Conservation (phyloP, 495 filamentous ascomycete genomes). For the Neurospora sp. region DNA sequence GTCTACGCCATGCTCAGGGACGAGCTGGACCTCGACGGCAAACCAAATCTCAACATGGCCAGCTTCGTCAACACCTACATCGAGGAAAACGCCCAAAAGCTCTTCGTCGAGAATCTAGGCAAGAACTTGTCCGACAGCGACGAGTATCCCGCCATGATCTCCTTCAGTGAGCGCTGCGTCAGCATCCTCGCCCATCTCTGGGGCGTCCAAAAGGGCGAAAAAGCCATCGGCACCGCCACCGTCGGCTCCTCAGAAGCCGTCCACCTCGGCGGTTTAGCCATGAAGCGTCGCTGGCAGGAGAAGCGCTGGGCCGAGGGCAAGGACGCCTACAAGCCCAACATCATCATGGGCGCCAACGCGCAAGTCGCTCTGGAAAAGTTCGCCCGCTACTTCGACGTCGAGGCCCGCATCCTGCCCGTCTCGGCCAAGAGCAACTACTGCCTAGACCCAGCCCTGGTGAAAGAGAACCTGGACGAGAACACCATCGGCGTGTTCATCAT, state of each 20-base stretch:
- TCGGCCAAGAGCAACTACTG: slow-evolving; percentile 51
- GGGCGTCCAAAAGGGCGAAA: slow-evolving; percentile 54
- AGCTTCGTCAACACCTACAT: slow-evolving; percentile 67
- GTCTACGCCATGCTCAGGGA: slow-evolving; percentile 63
- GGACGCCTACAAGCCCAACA: slow-evolving; percentile 55
- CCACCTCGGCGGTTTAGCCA: slow-evolving; percentile 64
- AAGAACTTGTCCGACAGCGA: slow-evolving; percentile 66
- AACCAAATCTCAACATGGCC: slow-evolving; percentile 62
- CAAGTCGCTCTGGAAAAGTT: slow-evolving; percentile 70
- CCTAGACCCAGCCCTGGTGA: slow-evolving; percentile 53
- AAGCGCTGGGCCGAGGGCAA: slow-evolving; percentile 49
- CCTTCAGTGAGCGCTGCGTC: slow-evolving; percentile 61
- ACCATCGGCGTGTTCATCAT: slow-evolving; percentile 73
- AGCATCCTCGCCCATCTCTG: slow-evolving; percentile 63
- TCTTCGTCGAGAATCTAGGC: slow-evolving; percentile 58
- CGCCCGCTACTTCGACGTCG: slow-evolving; percentile 69
- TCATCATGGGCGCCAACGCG: slow-evolving; percentile 70
- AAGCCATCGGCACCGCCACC: slow-evolving; percentile 61
- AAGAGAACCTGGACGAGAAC: slow-evolving; percentile 63
- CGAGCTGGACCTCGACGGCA: slow-evolving; percentile 63
- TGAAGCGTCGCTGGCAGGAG: slow-evolving; percentile 74
- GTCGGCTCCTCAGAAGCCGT: slow-evolving; percentile 68
- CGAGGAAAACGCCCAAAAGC: slow-evolving; percentile 52
- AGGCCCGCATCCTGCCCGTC: slow-evolving; percentile 60
- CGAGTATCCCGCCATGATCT: slow-evolving; percentile 67